A percentile compares a stretch with the other conserved stretches of the same genome.
Conservation (phyloP, 495 filamentous ascomycete species). For the Talaromyces adpressus region DNA sequence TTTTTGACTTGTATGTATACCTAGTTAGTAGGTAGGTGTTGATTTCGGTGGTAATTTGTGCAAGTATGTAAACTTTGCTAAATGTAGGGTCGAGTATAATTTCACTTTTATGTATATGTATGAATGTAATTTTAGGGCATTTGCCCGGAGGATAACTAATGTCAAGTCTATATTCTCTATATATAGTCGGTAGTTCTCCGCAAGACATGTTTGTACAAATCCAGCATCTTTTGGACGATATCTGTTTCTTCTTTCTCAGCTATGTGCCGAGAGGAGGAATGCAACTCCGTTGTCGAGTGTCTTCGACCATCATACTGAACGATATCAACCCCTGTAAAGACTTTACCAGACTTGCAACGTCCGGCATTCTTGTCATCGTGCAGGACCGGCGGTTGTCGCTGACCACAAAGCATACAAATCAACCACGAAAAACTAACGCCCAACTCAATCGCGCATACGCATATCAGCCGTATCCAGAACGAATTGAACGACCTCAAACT, state of each 20-base stretch:
- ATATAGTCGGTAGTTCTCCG: background rate
- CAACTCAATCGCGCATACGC: background rate
- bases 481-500: conserved; percentile 6
- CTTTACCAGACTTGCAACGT: background rate
- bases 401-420: conserved; percentile 15
- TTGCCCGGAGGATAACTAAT: background rate
- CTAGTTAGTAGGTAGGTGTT: too few relatives aligned
- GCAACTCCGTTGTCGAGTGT: background rate
- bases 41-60: too few relatives aligned
- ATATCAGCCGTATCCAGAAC: conserved; percentile 6
- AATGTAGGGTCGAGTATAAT: too few relatives aligned
- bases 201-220: background rate
- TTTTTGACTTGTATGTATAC: too few relatives aligned
- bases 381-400: background rate
- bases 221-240: background rate
- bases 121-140: background rate
- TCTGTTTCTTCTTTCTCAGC: background rate
- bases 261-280: background rate
- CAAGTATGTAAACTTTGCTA: too few relatives aligned
- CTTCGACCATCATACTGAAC: too few relatives aligned
- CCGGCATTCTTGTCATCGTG: background rate
- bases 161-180: background rate
- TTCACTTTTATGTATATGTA: too few relatives aligned
- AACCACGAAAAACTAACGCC: background rate
- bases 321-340: background rate